phyloP scores from a whole-genome alignment of 768 basidiomycete species.

The Suillus fuscotomentosus region DNA sequence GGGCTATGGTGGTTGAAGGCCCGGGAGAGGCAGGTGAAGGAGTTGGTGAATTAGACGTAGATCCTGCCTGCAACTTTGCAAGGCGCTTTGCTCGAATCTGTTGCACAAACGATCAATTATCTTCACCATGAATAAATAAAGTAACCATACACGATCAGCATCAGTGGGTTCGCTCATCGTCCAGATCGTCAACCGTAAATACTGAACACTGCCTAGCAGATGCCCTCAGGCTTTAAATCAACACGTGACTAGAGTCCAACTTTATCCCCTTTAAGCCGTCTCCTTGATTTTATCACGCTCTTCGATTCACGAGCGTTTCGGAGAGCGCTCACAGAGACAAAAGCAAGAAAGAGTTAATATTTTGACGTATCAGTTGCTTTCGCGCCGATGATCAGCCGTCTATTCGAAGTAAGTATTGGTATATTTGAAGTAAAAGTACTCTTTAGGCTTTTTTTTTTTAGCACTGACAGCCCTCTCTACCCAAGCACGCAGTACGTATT shows the following conservation, averaged over 20 bases:
- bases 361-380: background rate
- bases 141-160: constrained; percentile 67
- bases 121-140: no score
- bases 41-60: constrained; percentile 17
- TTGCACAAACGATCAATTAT: background rate
- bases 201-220: background rate
- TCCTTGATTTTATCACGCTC: background rate
- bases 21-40: constrained; percentile 25
- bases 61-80: constrained; percentile 69
- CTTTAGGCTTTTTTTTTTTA: no score
- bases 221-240: background rate
- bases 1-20: constrained; percentile 26
- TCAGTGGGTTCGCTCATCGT: constrained; percentile 55
- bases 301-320: no score
- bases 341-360: background rate
- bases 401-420: background rate
- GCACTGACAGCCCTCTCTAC: no score
- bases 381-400: background rate
- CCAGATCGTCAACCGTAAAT: background rate
- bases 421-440: no score
- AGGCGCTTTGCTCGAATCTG: constrained; percentile 93
- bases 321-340: no score
- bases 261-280: background rate
- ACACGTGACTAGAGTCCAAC: background rate
- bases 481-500: no score